Conservation (phyloP, 306 rosid species). For the Cucumis sativus region Cucumber_9930_V3 NC_026661.2:17282501-17283000, state of each 20-base stretch:
- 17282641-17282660: constrained; percentile 96
- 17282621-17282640: constrained; percentile 91
- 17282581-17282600: constrained; percentile 91
- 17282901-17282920: constrained; percentile 98
- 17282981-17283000: constrained; percentile 47
- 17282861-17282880: constrained; percentile 88
- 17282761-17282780: constrained; percentile 69
- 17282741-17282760: constrained; percentile 90
- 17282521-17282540: constrained; percentile 95
- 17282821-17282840: constrained; percentile 87
- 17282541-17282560: constrained; percentile 93
- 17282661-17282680: constrained; percentile 84
- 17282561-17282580: constrained; percentile 81
- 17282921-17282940: constrained; percentile 76
- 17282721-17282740: constrained; percentile 87
- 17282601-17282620: constrained; percentile 96
- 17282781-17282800: constrained; percentile 78
- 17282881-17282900: constrained; percentile 97
- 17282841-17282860: constrained; percentile 93
- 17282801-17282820: constrained; percentile 61
- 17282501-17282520: constrained; percentile 80
- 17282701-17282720: constrained; percentile 91
- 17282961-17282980: constrained; percentile 43
- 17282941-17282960: constrained; percentile 60
- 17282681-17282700: constrained; percentile 97